Percentiles rank a stretch among this genome's conserved stretches.
These are phyloP conservation scores for Eucalyptus regnans DNA, from an alignment of 345 rosid genomes.

Conservation along the genomic window DNA sequence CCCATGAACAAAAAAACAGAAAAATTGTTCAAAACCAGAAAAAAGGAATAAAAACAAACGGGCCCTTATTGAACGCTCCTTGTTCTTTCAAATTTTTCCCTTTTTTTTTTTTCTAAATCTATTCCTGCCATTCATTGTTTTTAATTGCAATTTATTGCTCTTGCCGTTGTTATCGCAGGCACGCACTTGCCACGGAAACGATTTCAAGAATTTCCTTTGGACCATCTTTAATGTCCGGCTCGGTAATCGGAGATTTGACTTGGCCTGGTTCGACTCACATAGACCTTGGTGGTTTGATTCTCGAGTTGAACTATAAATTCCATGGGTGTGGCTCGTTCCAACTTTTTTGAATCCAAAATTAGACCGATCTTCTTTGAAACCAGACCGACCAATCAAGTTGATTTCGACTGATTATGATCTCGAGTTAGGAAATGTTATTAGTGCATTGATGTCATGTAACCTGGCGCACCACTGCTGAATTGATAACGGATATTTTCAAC, in stretches of 20 bases:
- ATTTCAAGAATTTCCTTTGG: background rate
- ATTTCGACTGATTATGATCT: background rate
- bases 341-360: background rate
- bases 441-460: background rate
- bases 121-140: too few relatives aligned
- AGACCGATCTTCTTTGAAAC: background rate
- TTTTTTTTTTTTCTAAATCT: too few relatives aligned
- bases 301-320: background rate
- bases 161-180: background rate
- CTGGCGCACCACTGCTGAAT: rapidly evolving
- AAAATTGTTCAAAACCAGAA: too few relatives aligned
- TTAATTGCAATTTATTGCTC: background rate
- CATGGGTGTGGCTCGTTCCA: background rate
- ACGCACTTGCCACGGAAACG: background rate
- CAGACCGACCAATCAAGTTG: background rate
- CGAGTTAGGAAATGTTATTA: background rate
- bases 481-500: background rate
- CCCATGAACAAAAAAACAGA: too few relatives aligned
- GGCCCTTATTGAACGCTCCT: too few relatives aligned
- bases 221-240: background rate
- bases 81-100: too few relatives aligned
- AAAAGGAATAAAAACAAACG: too few relatives aligned
- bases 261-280: background rate
- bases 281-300: background rate
- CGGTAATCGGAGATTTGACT: too few relatives aligned